A percentile compares a stretch with the other conserved stretches of the same genome.
Conservation (phyloP, 1,284 basidiomycete genomes). For the Paramarasmius palmivorus region DNA sequence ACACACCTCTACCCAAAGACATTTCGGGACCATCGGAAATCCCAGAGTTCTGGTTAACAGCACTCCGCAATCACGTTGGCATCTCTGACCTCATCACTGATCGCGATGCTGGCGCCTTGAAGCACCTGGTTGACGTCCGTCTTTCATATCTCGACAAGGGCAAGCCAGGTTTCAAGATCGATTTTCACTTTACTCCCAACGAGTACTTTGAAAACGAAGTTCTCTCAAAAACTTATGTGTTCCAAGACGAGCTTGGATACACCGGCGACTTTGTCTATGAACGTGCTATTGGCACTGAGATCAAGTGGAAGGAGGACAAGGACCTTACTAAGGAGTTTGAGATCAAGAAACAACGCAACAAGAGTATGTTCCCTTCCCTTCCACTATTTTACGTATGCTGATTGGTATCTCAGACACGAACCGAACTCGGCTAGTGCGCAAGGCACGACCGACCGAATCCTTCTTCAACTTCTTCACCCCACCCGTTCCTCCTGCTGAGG, state of each 20-base stretch:
- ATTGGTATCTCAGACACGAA: slow-evolving; percentile 72
- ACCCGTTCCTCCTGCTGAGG: slow-evolving; percentile 74
- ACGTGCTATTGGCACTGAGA: slow-evolving; percentile 86
- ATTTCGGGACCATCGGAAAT: slow-evolving; percentile 57
- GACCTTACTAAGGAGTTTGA: slow-evolving; percentile 97
- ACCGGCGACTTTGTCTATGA: slow-evolving; percentile 96
- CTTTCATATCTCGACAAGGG: slow-evolving; percentile 61
- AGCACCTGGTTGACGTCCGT: slow-evolving; percentile 67
- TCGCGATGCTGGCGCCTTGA: slow-evolving; percentile 80
- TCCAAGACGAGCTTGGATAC: slow-evolving; percentile 93
- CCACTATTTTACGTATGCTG: slow-evolving; percentile 4
- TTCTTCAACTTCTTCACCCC: slow-evolving; percentile 99
- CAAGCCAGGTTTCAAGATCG: slow-evolving; percentile 90
- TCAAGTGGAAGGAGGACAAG: slow-evolving; percentile 98
- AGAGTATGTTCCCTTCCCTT: slow-evolving; percentile 62
- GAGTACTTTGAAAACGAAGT: slow-evolving; percentile 86
- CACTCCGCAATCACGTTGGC: slow-evolving; percentile 88
- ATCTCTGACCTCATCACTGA: slow-evolving; percentile 92
- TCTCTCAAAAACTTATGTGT: slow-evolving; percentile 94
- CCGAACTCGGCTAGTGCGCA: slow-evolving; percentile 88
- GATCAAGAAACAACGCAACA: slow-evolving; percentile 99
- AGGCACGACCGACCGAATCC: slow-evolving; percentile 85
- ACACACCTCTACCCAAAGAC: slow-evolving; percentile 57
- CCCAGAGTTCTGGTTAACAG: slow-evolving; percentile 98
- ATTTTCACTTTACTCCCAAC: slow-evolving; percentile 83